Base-by-base conservation (phyloP, 2,329 filamentous ascomycete genomes). In the Huntiella moniliformis region DNA sequence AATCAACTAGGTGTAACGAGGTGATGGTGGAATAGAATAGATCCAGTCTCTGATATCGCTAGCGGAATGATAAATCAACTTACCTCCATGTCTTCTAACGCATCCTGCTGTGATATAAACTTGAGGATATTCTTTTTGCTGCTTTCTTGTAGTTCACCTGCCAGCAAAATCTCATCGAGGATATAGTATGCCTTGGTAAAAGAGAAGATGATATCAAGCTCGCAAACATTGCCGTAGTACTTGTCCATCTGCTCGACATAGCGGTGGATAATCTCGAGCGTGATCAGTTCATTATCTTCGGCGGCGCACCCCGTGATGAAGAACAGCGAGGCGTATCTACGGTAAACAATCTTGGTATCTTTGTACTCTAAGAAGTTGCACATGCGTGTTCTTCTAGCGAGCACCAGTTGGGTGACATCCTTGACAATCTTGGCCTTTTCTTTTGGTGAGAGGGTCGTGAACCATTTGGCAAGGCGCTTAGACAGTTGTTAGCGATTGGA, bases 171-270 rank as follows among this genome's bases (percentile, higher is more conserved):
- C 66, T 98, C 91, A 61, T 98, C 91, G 40, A 98, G 76, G 55
- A 98, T 98, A 65, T 96, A 98, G 65, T 98, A 98, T 50, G 91
- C 91, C 65, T 98, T 98, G 56, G 94, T 93, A 63, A 98, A 98
- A 61, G 94, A 96, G 74, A 98, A 98, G 63, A 98, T 98, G 65
- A 96, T 95, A 63, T 96, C 87, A 53, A 98, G 75, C 67, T 98
- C 91, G 77, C 91, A 98, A 50, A 98, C 91, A 63, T 98, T 98
- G 63, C 91, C 91, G 63, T 96, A 98, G 69, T 98, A 98, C 64
- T 98, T 98, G 72, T 98, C 91, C 91, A 98, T 98, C 67, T 98
- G 91, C 65, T 98, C 91, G 59, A 98, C 91, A 62, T 98, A 98
- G 65, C 91, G 85, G 64, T 98, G 91, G 57, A 98, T 92, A 60